phyloP scores from a whole-genome alignment of 164 flowering plant species.

The Houttuynia cordata region DNA sequence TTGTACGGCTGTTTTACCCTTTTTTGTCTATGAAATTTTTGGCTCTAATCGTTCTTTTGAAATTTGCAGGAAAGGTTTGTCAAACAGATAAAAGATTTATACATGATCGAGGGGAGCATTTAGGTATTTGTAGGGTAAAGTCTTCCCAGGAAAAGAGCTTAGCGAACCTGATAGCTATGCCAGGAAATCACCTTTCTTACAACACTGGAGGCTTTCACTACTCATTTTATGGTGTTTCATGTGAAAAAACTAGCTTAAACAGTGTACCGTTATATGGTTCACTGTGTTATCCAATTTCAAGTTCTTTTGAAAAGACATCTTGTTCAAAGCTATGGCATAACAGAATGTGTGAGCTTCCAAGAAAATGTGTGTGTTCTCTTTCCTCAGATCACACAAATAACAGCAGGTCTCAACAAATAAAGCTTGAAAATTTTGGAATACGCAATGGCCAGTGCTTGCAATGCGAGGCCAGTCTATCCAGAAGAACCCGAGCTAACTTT shows the following conservation, averaged over 20 bases:
- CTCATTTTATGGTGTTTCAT: conserved; percentile 13
- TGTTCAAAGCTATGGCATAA: conserved; percentile 10
- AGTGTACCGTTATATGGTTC: conserved; percentile 8
- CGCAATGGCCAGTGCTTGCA: conserved; percentile 14
- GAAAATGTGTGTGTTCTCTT: conserved; percentile 23
- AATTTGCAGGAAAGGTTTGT: conserved; percentile 41
- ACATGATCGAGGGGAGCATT: conserved; percentile 17
- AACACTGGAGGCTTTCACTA: conserved; percentile 15
- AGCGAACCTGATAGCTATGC: conserved; percentile 11
- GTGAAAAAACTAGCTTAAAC: conserved; percentile 13
- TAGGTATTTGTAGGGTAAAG: conserved; percentile 13
- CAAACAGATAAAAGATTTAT: conserved; percentile 21
- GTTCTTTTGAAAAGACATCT: conserved; percentile 10
- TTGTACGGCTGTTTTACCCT: no score
- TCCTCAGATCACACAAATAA: conserved; percentile 17
- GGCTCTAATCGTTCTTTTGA: conserved; percentile 2
- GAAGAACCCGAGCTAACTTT: conserved; percentile 37
- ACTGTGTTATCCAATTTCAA: conserved; percentile 11
- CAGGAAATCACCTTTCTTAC: conserved; percentile 9
- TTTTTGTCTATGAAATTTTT: background rate
- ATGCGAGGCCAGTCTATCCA: conserved; percentile 20
- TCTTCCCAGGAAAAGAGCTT: conserved; percentile 18
- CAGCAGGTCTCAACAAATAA: conserved; percentile 23
- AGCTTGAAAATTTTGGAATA: conserved; percentile 21
- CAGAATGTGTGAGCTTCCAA: conserved; percentile 16